phyloP scores from a whole-genome alignment of 176 grass and related monocot species.

The Phyllostachys edulis region DNA sequence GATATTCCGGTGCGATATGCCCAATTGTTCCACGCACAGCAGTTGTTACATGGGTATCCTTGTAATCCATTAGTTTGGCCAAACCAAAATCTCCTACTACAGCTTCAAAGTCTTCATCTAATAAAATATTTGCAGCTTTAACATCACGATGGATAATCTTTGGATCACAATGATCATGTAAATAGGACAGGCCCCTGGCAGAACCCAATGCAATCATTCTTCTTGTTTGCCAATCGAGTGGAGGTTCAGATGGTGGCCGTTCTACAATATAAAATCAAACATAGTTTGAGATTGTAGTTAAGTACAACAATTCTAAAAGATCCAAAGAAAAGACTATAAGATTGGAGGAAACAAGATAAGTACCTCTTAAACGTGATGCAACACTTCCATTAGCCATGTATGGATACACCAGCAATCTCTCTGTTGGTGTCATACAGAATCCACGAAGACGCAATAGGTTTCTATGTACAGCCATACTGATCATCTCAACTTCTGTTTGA shows the following conservation, averaged over 20 bases:
- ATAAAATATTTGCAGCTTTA: conserved; percentile 85
- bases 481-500: conserved; percentile 92
- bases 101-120: conserved; percentile 84
- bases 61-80: conserved; percentile 91
- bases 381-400: conserved; percentile 92
- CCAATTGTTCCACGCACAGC: conserved; percentile 90
- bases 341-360: neutral
- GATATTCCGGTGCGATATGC: conserved; percentile 90
- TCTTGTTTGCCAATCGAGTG: conserved; percentile 76
- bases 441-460: conserved; percentile 75
- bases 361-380: conserved; percentile 80
- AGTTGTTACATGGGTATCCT: conserved; percentile 94
- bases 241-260: conserved; percentile 63
- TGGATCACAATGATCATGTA: conserved; percentile 86
- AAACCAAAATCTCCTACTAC: conserved; percentile 90
- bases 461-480: conserved; percentile 83
- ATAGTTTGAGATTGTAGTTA: neutral
- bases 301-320: neutral
- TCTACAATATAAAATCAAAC: conserved; percentile 43
- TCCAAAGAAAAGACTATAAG: neutral
- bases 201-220: conserved; percentile 79
- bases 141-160: conserved; percentile 93
- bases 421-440: conserved; percentile 91
- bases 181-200: conserved; percentile 76
- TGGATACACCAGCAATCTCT: conserved; percentile 86